Percentiles rank a stretch among this genome's conserved stretches.
Conservation (phyloP, 2,329 filamentous ascomycete genomes). For the Aspergillus jensenii region DNA sequence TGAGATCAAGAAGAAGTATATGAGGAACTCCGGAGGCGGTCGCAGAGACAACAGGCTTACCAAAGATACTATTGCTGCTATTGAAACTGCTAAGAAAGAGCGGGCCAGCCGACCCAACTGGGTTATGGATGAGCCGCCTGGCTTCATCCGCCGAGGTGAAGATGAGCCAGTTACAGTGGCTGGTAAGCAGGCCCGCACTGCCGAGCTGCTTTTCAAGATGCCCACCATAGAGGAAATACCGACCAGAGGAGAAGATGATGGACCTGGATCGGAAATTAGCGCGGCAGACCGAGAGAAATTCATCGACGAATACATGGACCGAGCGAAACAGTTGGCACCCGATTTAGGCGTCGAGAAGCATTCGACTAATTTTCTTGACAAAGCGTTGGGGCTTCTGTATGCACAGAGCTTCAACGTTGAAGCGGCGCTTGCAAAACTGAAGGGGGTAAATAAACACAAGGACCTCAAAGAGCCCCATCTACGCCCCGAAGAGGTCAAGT, state of each 20-base stretch:
- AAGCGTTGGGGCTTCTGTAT: constrained; percentile 73
- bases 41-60: constrained; percentile 76
- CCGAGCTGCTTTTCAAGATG: constrained; percentile 76
- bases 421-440: constrained; percentile 68
- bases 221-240: constrained; percentile 54
- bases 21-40: constrained; percentile 60
- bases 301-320: constrained; percentile 74
- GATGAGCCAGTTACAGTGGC: constrained; percentile 63
- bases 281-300: constrained; percentile 52
- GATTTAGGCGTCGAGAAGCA: constrained; percentile 69
- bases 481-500: constrained; percentile 74
- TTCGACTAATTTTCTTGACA: constrained; percentile 85
- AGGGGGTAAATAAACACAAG: constrained; percentile 64
- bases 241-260: constrained; percentile 44
- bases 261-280: constrained; percentile 35
- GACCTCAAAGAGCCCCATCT: constrained; percentile 84
- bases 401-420: constrained; percentile 70
- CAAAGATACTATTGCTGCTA: constrained; percentile 74
- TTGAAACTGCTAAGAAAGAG: constrained; percentile 78
- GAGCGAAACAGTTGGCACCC: constrained; percentile 64
- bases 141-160: constrained; percentile 81
- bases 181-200: constrained; percentile 72
- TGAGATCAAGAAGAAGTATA: constrained; percentile 77
- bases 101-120: constrained; percentile 85
- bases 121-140: constrained; percentile 86